A percentile compares a stretch with the other conserved stretches of the same genome.
phyloP scores from a whole-genome alignment of 1,284 basidiomycete species.

The Ceratobasidium papillatum region DNA sequence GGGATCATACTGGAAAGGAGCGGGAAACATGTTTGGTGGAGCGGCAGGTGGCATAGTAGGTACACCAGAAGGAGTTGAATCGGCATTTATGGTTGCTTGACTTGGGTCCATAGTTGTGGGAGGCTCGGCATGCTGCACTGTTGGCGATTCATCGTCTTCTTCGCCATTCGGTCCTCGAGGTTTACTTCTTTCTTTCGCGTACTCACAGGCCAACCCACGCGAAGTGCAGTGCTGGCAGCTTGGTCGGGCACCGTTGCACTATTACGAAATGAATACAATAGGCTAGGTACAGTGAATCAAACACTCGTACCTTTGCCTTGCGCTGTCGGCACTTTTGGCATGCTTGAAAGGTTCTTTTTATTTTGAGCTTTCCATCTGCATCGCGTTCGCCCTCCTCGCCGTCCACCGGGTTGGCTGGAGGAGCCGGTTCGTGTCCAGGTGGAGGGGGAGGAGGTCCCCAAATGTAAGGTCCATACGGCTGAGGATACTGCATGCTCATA shows the following conservation, averaged over 20 bases:
- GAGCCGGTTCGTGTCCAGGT: constrained; percentile 29
- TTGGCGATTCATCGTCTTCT: constrained; percentile 19
- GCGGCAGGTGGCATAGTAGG: constrained; percentile 14
- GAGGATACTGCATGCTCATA: constrained; percentile 36
- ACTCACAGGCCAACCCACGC: constrained; percentile 61
- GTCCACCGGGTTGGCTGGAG: neutral
- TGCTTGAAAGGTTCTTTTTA: constrained; percentile 61
- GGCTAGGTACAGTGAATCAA: neutral
- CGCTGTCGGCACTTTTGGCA: constrained; percentile 66
- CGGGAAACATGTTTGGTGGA: constrained; percentile 36
- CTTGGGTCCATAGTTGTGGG: constrained; percentile 36
- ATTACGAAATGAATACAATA: neutral
- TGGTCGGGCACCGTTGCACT: constrained; percentile 65
- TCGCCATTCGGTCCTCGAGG: constrained; percentile 33
- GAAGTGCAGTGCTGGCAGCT: constrained; percentile 60
- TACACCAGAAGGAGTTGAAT: neutral
- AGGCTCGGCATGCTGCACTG: constrained; percentile 8
- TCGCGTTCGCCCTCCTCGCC: constrained; percentile 29
- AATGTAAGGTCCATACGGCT: constrained; percentile 35
- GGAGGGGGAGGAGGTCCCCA: constrained; percentile 36
- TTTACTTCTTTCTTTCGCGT: constrained; percentile 62
- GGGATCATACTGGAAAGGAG: constrained; percentile 33
- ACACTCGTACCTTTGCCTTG: constrained; percentile 62
- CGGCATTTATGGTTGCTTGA: constrained; percentile 12
- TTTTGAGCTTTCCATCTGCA: constrained; percentile 35